These are phyloP conservation scores for Hanseniaspora jakobsenii DNA, from an alignment of 805 yeast species.

Conservation along the genomic window DNA sequence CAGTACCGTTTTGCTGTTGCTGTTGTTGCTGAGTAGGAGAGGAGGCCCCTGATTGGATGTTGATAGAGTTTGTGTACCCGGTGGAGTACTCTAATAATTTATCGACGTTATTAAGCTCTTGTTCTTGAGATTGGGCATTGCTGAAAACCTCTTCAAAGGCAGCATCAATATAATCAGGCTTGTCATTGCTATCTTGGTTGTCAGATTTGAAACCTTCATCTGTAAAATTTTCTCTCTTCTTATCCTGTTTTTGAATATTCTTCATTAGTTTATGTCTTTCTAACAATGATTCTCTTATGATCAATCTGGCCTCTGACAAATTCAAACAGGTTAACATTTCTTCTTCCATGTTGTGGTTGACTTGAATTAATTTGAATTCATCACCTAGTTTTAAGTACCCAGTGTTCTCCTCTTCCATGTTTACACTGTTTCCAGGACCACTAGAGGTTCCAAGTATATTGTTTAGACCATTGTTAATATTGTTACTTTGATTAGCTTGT, in stretches of 20 bases:
- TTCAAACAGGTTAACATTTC: conserved; percentile 74
- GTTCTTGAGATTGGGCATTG: conserved; percentile 40
- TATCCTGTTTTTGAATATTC: conserved; percentile 32
- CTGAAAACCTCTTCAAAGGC: conserved; percentile 24
- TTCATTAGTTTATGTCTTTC: conserved; percentile 45
- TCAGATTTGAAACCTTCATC: too few relatives aligned
- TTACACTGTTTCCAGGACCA: conserved; percentile 28
- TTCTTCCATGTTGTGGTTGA: conserved; percentile 67
- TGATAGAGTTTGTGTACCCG: conserved; percentile 11
- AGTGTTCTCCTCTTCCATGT: conserved; percentile 87
- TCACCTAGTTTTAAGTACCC: conserved; percentile 79
- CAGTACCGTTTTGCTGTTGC: conserved; percentile 7
- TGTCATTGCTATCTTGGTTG: conserved; percentile 18
- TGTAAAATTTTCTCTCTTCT: conserved; percentile 27
- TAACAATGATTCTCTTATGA: conserved; percentile 79
- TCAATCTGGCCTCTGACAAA: conserved; percentile 76
- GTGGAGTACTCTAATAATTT: conserved; percentile 28
- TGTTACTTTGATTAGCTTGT: conserved; percentile 5
- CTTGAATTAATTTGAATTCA: conserved; percentile 73
- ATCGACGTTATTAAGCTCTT: conserved; percentile 28
- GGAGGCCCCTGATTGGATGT: conserved; percentile 9
- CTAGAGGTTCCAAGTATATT: conserved; percentile 4
- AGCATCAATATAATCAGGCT: conserved; percentile 23
- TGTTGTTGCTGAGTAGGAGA: conserved; percentile 14
- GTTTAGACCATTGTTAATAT: not conserved